phyloP scores from a whole-genome alignment of 208 protist genomes.

The Strigomonas culicis region DNA sequence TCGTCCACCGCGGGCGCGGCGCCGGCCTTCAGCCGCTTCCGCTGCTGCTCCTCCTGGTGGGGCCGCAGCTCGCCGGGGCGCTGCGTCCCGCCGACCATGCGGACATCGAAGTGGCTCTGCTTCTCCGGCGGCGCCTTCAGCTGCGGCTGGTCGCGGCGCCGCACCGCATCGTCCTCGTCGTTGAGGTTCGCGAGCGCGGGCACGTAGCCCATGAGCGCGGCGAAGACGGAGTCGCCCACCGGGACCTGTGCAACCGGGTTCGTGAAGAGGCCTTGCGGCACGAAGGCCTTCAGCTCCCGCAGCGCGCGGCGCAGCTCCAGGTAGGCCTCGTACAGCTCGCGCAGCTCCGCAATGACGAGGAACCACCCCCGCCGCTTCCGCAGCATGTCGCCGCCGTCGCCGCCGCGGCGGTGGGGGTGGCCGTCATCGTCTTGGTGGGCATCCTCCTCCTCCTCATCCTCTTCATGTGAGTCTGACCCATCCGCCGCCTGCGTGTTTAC shows the following conservation, averaged over 20 bases:
- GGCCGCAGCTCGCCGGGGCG: neutral
- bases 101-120: no score
- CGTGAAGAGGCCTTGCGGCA: slow-evolving; percentile 42
- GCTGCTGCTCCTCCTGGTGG: neutral
- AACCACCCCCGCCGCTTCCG: neutral
- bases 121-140: no score
- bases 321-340: slow-evolving; percentile 33
- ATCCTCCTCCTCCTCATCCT: no score
- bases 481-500: no score
- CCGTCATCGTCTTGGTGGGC: no score
- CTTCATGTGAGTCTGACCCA: no score
- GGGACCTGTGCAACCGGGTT: neutral
- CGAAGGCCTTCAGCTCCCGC: slow-evolving; percentile 40
- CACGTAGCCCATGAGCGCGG: neutral
- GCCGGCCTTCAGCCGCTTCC: neutral
- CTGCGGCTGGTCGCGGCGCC: no score
- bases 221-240: neutral
- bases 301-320: slow-evolving; percentile 34
- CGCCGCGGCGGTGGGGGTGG: no score
- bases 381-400: no score
- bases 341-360: slow-evolving; percentile 18
- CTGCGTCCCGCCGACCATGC: no score
- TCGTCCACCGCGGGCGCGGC: neutral
- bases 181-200: neutral
- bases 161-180: neutral